Percentiles rank a stretch among this genome's conserved stretches.
Conservation (phyloP, 2,329 filamentous ascomycete genomes). For the Aschersonia sp. region DNA sequence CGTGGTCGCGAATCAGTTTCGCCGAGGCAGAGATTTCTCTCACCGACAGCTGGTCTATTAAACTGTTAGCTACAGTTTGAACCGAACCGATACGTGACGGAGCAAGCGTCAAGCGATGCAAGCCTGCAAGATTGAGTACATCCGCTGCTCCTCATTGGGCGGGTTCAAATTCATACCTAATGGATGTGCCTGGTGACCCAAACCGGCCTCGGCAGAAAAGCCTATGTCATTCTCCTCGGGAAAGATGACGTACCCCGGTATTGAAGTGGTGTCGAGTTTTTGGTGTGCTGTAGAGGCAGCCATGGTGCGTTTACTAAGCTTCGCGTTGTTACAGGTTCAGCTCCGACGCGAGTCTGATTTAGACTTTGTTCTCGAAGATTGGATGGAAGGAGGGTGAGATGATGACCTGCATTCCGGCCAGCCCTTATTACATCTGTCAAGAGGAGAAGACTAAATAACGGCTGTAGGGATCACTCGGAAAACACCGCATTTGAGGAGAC, state of each 20-base stretch:
- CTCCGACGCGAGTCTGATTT: background rate
- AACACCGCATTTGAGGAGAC: background rate
- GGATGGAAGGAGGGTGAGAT: background rate
- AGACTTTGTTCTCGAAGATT: conserved; percentile 1
- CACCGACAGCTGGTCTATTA: conserved; percentile 34
- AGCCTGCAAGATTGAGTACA: too few relatives aligned
- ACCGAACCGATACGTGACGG: background rate
- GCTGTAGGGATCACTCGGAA: background rate
- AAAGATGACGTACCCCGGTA: conserved; percentile 30
- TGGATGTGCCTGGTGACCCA: conserved; percentile 18
- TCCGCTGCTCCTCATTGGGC: too few relatives aligned
- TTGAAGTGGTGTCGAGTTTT: conserved; percentile 21
- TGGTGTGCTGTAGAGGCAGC: conserved; percentile 7
- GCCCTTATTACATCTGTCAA: background rate
- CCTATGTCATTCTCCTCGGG: conserved; percentile 24
- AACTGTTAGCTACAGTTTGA: background rate
- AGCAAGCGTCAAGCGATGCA: background rate
- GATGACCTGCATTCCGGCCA: conserved; percentile 1
- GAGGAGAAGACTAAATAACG: background rate
- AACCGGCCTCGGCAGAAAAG: conserved; percentile 18
- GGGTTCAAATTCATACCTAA: conserved; percentile 13
- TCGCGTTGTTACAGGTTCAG: background rate
- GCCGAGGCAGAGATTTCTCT: conserved; percentile 37
- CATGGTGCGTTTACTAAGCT: conserved; percentile 5
- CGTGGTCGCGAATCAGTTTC: conserved; percentile 29